A percentile compares a stretch with the other conserved stretches of the same genome.
Evolutionary conservation across 164 flowering plant genomes (phyloP).

Genomic region (Vitis vinifera): DNA sequence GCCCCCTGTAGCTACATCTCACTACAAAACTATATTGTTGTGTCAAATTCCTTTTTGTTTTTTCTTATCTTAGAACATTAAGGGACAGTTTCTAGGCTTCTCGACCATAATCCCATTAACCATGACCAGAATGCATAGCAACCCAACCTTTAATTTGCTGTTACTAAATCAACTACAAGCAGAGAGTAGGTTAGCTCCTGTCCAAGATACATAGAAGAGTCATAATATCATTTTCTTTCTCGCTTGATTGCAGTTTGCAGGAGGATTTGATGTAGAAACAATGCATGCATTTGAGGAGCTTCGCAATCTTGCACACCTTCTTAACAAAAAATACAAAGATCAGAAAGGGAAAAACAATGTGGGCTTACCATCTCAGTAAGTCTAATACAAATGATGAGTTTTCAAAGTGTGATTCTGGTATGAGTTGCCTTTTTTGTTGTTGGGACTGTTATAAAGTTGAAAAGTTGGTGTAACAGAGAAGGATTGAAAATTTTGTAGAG

Average conservation of each 20-base stretch:
- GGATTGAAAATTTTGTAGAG: too few species aligned
- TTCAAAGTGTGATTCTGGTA: neutral
- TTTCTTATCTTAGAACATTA: neutral
- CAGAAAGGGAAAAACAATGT: neutral
- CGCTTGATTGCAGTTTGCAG: slow-evolving; percentile 76
- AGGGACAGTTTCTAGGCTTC: too few species aligned
- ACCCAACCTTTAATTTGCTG: neutral
- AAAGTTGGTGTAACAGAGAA: neutral
- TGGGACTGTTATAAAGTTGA: neutral
- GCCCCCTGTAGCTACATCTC: neutral
- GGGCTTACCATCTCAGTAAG: slow-evolving; percentile 56
- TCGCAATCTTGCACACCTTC: slow-evolving; percentile 57
- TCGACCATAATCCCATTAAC: neutral
- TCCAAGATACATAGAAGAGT: neutral
- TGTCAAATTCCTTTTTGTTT: neutral
- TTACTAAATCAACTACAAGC: neutral
- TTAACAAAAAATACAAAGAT: slow-evolving; percentile 40
- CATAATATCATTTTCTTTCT: neutral
- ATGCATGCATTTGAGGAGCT: slow-evolving; percentile 94
- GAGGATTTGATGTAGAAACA: slow-evolving; percentile 94
- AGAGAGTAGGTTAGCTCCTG: neutral
- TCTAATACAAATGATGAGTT: slow-evolving; percentile 1
- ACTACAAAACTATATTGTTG: neutral
- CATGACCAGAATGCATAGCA: neutral
- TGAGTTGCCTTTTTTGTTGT: neutral